These are phyloP conservation scores for Sporothrix euskadiensis DNA, from an alignment of 2,329 filamentous ascomycete species.

Conservation along the genomic window DNA sequence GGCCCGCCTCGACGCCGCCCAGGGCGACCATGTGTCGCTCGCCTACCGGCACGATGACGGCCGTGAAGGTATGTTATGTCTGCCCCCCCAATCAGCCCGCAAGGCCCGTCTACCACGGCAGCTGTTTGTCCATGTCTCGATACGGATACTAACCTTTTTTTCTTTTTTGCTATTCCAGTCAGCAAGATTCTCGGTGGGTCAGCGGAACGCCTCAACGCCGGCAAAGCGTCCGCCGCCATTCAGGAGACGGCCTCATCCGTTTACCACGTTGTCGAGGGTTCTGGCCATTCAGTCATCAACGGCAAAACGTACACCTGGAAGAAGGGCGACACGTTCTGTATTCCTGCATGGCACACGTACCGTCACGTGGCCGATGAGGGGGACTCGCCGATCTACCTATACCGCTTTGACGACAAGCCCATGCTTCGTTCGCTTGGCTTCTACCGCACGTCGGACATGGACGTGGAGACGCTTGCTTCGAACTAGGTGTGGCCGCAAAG, in stretches of 20 bases:
- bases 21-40: constrained; percentile 37
- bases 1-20: constrained; percentile 41
- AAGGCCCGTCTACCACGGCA: too few species aligned
- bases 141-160: neutral
- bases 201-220: constrained; percentile 48
- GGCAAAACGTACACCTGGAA: constrained; percentile 47
- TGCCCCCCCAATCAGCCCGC: too few species aligned
- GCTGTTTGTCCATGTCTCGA: too few species aligned
- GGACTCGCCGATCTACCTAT: constrained; percentile 48
- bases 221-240: constrained; percentile 40
- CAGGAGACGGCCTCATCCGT: constrained; percentile 55
- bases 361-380: constrained; percentile 46
- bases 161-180: constrained; percentile 38
- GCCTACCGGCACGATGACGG: constrained; percentile 41
- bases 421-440: constrained; percentile 56
- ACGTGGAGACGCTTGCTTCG: constrained; percentile 45
- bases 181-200: constrained; percentile 49
- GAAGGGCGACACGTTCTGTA: constrained; percentile 55
- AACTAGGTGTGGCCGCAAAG: constrained; percentile 4
- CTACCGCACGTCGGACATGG: constrained; percentile 45
- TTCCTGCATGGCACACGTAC: constrained; percentile 54
- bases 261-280: constrained; percentile 54
- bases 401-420: constrained; percentile 56
- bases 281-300: constrained; percentile 45
- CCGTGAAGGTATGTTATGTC: constrained; percentile 36